Evolutionary conservation across 1,284 basidiomycete species (phyloP).

Genomic region (Cutaneotrichosporon cyanovorans): DNA sequence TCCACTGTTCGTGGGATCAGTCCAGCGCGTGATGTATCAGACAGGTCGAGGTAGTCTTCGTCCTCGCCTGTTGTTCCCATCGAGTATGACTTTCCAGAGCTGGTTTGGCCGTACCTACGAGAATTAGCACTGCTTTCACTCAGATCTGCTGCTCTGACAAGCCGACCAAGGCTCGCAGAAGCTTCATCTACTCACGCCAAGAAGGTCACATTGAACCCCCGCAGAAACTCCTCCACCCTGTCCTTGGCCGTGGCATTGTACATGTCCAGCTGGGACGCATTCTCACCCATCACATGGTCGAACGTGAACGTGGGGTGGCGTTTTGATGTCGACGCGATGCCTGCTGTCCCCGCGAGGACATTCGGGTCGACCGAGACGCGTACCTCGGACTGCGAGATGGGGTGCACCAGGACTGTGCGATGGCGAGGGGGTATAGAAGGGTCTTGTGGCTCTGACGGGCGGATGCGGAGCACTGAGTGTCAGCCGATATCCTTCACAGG

Average conservation of each 20-base stretch:
- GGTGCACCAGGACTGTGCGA: conserved; percentile 78
- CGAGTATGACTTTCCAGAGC: conserved; percentile 92
- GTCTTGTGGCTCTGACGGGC: conserved; percentile 80
- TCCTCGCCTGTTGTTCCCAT: conserved; percentile 80
- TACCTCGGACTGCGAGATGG: conserved; percentile 59
- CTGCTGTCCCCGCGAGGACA: conserved; percentile 47
- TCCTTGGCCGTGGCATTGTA: conserved; percentile 77
- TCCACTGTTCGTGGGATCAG: conserved; percentile 92
- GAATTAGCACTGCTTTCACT: neutral
- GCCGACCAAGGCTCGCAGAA: neutral
- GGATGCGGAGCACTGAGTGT: conserved; percentile 73
- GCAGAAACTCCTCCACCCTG: conserved; percentile 81
- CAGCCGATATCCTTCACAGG: neutral
- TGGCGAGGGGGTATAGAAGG: conserved; percentile 84
- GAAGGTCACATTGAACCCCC: conserved; percentile 96
- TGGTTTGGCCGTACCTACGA: conserved; percentile 75
- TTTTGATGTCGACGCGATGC: conserved; percentile 51
- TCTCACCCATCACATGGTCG: conserved; percentile 82
- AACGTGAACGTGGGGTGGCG: conserved; percentile 87
- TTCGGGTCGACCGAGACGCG: conserved; percentile 59
- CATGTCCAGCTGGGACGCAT: conserved; percentile 73
- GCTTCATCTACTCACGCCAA: conserved; percentile 76
- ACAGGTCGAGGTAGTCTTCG: conserved; percentile 58
- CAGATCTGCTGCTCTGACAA: neutral
- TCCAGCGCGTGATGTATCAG: conserved; percentile 50